Evolutionary conservation across 768 basidiomycete genomes (phyloP).

Genomic region (Mycena rebaudengoi): DNA sequence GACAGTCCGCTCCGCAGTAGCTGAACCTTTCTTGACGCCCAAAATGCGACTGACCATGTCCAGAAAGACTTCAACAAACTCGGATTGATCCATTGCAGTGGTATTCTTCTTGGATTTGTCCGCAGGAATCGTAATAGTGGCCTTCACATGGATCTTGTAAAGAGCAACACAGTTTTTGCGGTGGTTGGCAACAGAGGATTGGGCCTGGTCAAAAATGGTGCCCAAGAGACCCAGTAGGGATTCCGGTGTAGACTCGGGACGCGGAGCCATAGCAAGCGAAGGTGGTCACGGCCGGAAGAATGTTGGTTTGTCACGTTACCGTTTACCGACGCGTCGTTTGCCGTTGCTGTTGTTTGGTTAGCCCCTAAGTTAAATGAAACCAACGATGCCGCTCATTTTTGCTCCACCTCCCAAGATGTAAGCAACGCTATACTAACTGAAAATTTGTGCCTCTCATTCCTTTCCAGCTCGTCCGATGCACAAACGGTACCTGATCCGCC

Average conservation of each 20-base stretch:
- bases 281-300: not conserved
- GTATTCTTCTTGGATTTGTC: constrained; percentile 61
- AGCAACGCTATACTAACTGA: not conserved
- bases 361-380: too few relatives aligned
- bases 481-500: constrained; percentile 6
- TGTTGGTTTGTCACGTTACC: not conserved
- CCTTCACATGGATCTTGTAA: constrained; percentile 81
- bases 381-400: too few relatives aligned
- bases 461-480: not conserved
- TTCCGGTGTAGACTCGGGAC: not conserved
- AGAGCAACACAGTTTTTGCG: constrained; percentile 92
- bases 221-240: constrained; percentile 45
- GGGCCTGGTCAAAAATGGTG: constrained; percentile 78
- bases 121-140: constrained; percentile 49
- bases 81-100: constrained; percentile 73
- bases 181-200: constrained; percentile 84
- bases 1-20: constrained; percentile 81
- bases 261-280: constrained; percentile 4
- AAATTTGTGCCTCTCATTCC: not conserved
- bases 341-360: too few relatives aligned
- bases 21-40: constrained; percentile 85
- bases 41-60: constrained; percentile 78
- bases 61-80: constrained; percentile 79
- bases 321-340: too few relatives aligned
- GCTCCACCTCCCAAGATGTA: not conserved